Conservation (phyloP, 83 land plant species). For the Thuja plicata region DNA sequence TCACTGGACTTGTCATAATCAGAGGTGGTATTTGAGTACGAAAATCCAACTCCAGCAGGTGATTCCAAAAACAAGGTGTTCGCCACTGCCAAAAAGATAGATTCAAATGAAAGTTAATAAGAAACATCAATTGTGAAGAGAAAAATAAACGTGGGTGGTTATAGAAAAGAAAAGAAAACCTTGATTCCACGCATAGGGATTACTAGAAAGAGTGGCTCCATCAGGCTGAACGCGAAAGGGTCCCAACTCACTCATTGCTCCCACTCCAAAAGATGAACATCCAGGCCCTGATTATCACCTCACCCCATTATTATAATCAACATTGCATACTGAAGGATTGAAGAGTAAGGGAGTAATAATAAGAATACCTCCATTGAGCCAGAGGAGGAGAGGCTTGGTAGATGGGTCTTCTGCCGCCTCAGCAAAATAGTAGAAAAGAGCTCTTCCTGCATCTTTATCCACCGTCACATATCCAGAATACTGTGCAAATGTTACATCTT, state of each 20-base stretch:
- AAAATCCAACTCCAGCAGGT: too few species aligned
- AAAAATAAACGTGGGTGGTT: background rate
- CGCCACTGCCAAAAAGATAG: constrained; percentile 27
- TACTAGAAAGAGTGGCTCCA: constrained; percentile 38
- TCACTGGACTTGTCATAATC: constrained; percentile 23
- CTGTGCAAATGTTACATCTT: constrained; percentile 53
- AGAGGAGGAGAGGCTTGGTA: constrained; percentile 58
- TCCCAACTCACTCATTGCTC: too few species aligned
- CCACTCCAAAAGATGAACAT: constrained; percentile 32
- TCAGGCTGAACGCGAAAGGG: too few species aligned
- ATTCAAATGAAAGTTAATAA: background rate
- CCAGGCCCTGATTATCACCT: constrained; percentile 33
- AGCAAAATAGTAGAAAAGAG: constrained; percentile 80
- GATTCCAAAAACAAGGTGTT: too few species aligned
- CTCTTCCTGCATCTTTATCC: constrained; percentile 55
- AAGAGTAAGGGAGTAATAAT: background rate
- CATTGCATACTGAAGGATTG: too few species aligned
- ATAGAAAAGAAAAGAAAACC: constrained; percentile 19
- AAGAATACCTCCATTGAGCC: constrained; percentile 85
- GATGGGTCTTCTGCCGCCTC: constrained; percentile 31
- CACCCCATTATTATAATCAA: too few species aligned
- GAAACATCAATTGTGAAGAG: too few species aligned
- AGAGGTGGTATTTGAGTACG: constrained; percentile 19
- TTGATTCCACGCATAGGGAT: constrained; percentile 61
- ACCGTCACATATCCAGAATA: constrained; percentile 82